Base-by-base conservation (phyloP, 805 yeast genomes). In the Helenozyma rhizophorensis region DNA sequence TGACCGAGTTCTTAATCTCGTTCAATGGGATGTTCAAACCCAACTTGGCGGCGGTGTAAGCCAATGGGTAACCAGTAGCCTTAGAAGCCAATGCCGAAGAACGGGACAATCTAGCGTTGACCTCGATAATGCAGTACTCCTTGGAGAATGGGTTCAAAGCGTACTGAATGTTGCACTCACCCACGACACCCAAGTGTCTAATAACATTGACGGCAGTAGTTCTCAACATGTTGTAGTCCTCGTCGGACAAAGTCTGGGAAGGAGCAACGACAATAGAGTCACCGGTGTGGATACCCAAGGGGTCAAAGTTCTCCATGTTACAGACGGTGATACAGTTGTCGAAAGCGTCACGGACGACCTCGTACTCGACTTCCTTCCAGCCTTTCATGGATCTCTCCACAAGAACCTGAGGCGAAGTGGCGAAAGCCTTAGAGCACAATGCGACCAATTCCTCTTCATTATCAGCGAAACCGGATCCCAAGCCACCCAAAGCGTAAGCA, bases 241-340 rank as follows among this genome's bases (percentile, higher is more conserved):
- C 96, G 58, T 90, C 97, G 13, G 96, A 83, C 45, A 90, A 70
- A 26, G 98, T 90, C 70, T 90, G 98, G 27, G 97, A 89, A 31
- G 98, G 98, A 34, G 98, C 98, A 54, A 90, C 96, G 36, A 90
- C 98, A 54, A 90, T 93, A 34, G 97, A 93, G 63, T 90, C 98
- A 74, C 98, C 98, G 39, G 98, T 90, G 60, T 90, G 98, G 54
- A 90, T 89, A 60, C 98, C 98, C 51, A 90, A 75, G 28, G 98
- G 98, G 66, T 90, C 98, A 49, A 90, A 90, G 68, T 90, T 90
- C 69, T 90, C 98, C 98, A 90, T 90, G 70, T 90, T 90, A 76
- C 98, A 90, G 43, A 90, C 98, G 30, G 98, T 90, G 53, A 90
- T 87, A 80, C 98, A 90, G 77, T 90, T 90, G 63, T 87, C 97